These are phyloP conservation scores for Shiraia sp. DNA, from an alignment of 2,329 filamentous ascomycete genomes.

Conservation along the genomic window DNA sequence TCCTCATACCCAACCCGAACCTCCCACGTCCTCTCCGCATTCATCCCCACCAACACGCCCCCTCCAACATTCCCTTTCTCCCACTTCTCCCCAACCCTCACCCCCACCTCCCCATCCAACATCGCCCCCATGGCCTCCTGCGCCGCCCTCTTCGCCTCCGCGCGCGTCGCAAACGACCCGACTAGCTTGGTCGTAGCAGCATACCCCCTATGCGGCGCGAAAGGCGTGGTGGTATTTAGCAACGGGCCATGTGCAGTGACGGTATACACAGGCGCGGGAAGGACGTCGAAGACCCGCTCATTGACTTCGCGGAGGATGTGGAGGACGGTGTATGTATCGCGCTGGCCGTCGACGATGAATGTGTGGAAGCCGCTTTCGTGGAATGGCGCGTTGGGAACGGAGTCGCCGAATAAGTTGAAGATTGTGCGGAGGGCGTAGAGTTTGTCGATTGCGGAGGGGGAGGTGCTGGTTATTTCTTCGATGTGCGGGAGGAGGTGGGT, in stretches of 20 bases:
- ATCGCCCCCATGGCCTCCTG: conserved; percentile 14
- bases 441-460: conserved; percentile 27
- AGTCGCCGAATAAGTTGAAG: conserved; percentile 10
- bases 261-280: conserved; percentile 23
- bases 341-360: conserved; percentile 19
- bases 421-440: conserved; percentile 6
- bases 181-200: conserved; percentile 7
- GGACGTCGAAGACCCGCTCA: conserved; percentile 2
- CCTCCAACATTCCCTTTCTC: conserved; percentile 7
- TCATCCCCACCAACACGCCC: conserved; percentile 22
- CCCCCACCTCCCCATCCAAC: conserved; percentile 5
- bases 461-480: conserved; percentile 12
- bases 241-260: conserved; percentile 21
- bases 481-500: conserved; percentile 19
- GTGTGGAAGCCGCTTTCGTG: conserved; percentile 10
- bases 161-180: conserved; percentile 7
- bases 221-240: not conserved
- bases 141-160: conserved; percentile 14
- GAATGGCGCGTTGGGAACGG: conserved; percentile 2
- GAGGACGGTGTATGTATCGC: conserved; percentile 16
- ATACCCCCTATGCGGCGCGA: conserved; percentile 5
- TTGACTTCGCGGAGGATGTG: conserved; percentile 15
- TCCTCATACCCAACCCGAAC: conserved; percentile 23
- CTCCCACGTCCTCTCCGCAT: conserved; percentile 16
- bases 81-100: conserved; percentile 14